Base-by-base conservation (phyloP, 2,329 filamentous ascomycete genomes). In the Penicillium fuscoglaucum region DNA sequence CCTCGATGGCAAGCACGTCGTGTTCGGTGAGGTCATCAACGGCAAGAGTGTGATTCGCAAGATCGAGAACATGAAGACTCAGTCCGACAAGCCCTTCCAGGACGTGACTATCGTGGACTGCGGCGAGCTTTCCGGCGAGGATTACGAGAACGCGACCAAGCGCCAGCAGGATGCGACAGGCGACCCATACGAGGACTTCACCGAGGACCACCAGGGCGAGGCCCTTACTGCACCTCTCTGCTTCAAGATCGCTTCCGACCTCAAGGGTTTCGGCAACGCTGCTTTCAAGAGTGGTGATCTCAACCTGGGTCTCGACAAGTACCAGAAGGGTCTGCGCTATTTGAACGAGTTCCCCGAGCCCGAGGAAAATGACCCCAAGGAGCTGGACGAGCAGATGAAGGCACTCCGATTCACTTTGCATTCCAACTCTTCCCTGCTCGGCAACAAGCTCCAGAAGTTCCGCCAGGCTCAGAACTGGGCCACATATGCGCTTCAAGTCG, bases 1-100 rank as follows among this genome's bases (percentile, higher is more conserved):
- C 76, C 85, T 98, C 40, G 93, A 99, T 75, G 87, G 87, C 74
- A 99, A 99, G 83, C 93, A 99, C 79, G 95, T 98, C 47, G 93
- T 99, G 26, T 99, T 97, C 69, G 95, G 95, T 63, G 89, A 97
- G 74, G 93, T 98, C 56, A 84, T 97, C 71, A 90, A 88, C 61
- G 95, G 95, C 71, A 98, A 97, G 83, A 93, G 90, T 61, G 81
- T 97, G 39, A 85, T 98, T 35, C 89, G 95, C 64, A 87, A 93
- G 75, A 87, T 98, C 70, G 95, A 99, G 80, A 95, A 95, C 76
- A 80, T 91, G 61, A 82, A 83, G 53, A 95, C 90, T 2, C 83
- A 88, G 66, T 78, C 83, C 69, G 95, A 98, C 81, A 93, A 93
- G 79, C 93, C 92, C 29, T 74, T 72, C 51, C 82, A 86, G 63